Evolutionary conservation across 257 asterid species (phyloP), one percentile per base, ranked within the genome.

Genomic region (Solanum gracilifrons): DNA sequence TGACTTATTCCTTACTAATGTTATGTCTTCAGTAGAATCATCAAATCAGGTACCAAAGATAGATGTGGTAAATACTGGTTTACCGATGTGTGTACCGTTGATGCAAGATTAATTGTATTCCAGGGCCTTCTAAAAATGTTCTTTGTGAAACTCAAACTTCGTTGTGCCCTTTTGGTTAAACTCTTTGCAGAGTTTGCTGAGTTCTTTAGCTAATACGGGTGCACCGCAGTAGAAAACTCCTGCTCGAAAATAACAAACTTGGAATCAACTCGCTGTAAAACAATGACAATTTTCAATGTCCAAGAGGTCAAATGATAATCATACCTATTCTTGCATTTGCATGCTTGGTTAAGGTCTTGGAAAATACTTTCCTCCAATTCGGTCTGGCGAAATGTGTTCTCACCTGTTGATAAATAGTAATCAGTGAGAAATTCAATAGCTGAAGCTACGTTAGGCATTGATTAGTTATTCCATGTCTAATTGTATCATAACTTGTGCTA

Each of bases 331-430:
- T 94, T 76, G 98, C 98, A 90, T 94, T 94, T 77, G 98, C 97
- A 90, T 96, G 99, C 91, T 95, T 94, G 92, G 98, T 94, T 51
- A 97, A 93, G 27, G 95, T 83, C 89, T 94, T 95, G 2, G 97
- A 91, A 11, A 95, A 91, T 31, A 96, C 99, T 86, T 95, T 96
- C 93, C 94, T 96, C 99, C 99, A 95, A 77, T 96, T 95, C 46
- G 99, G 99, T 95, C 96, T 95, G 69, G 98, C 99, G 68, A 96
- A 96, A 89, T 96, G 99, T 46, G 99, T 96, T 84, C 98, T 89
- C 32, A 95, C 98, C 98, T 95, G 95, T 90, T 88, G 83, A 89
- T 72, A 13, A 21, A 37, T 33, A n/a, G 36, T 6, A 88, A 74
- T 87, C 20, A 64, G 66, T 39, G 4, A 13, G 60, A 35, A 39